phyloP scores from a whole-genome alignment of 176 grass and related monocot species.

The Stipa capillata region DNA sequence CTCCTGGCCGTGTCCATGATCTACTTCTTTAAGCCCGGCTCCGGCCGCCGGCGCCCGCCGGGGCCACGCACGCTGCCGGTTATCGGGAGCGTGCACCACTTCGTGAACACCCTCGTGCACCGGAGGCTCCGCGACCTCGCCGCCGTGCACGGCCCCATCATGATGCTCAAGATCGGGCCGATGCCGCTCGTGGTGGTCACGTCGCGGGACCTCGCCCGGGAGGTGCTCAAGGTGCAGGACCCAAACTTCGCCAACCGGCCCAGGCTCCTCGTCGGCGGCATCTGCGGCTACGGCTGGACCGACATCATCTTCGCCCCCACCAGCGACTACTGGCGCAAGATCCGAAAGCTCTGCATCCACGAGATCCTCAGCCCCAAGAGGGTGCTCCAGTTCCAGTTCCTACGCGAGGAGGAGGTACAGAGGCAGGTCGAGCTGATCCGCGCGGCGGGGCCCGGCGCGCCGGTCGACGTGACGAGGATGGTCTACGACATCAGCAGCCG shows the following conservation, averaged over 20 bases:
- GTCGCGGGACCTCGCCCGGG: constrained; percentile 18
- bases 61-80: constrained; percentile 18
- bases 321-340: constrained; percentile 38
- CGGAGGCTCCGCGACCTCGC: constrained; percentile 21
- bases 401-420: constrained; percentile 27
- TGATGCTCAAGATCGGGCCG: constrained; percentile 31
- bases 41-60: neutral
- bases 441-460: neutral
- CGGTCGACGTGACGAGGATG: constrained; percentile 19
- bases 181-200: constrained; percentile 36
- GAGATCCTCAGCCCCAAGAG: constrained; percentile 42
- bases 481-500: constrained; percentile 43
- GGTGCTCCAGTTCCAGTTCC: constrained; percentile 12
- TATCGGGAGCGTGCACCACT: constrained; percentile 37
- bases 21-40: neutral
- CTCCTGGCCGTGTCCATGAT: constrained; percentile 23
- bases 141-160: constrained; percentile 13
- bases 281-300: constrained; percentile 31
- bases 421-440: constrained; percentile 21
- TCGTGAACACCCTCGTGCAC: constrained; percentile 24
- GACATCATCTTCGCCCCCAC: constrained; percentile 40
- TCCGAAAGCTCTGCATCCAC: constrained; percentile 44
- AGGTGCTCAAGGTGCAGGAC: constrained; percentile 44
- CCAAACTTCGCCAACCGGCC: constrained; percentile 41
- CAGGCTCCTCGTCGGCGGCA: constrained; percentile 14